Conservation (phyloP, 371 early-diverging fungal genomes). For the Mortierella sp. region DNA sequence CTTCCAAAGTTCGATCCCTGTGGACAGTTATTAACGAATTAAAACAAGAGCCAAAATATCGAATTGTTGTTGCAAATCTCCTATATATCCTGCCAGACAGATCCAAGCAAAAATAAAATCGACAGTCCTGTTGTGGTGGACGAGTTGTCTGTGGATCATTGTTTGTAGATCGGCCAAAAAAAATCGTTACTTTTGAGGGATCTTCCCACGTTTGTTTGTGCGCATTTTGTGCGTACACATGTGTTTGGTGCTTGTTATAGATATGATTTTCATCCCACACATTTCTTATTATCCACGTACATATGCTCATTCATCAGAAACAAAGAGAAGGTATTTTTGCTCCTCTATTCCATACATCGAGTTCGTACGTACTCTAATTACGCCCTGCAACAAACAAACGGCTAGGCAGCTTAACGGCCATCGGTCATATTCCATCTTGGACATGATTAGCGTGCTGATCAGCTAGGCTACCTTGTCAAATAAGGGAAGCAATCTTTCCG, state of each 20-base stretch:
- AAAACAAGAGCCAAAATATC: not conserved
- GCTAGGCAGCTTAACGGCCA: conserved; percentile 15
- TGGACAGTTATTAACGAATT: not conserved
- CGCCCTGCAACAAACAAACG: not conserved
- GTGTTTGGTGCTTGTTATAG: conserved; percentile 1
- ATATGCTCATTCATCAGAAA: not conserved
- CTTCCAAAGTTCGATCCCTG: not conserved
- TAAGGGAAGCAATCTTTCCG: too few relatives aligned
- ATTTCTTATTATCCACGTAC: not conserved
- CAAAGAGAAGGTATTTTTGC: not conserved
- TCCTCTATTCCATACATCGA: not conserved
- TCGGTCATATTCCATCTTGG: not conserved
- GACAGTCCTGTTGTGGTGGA: too few relatives aligned
- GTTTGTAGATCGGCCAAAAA: too few relatives aligned
- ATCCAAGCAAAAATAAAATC: too few relatives aligned
- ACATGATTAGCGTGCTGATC: not conserved
- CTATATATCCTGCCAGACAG: too few relatives aligned
- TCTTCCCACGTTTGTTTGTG: conserved; percentile 38
- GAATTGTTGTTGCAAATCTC: not conserved
- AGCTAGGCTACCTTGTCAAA: not conserved
- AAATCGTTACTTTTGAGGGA: not conserved
- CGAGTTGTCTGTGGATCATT: too few relatives aligned
- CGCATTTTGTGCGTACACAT: not conserved
- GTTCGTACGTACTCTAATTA: not conserved
- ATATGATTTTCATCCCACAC: not conserved